phyloP scores from a whole-genome alignment of 2,329 filamentous ascomycete genomes.

The Penicillium corylophilum region DNA sequence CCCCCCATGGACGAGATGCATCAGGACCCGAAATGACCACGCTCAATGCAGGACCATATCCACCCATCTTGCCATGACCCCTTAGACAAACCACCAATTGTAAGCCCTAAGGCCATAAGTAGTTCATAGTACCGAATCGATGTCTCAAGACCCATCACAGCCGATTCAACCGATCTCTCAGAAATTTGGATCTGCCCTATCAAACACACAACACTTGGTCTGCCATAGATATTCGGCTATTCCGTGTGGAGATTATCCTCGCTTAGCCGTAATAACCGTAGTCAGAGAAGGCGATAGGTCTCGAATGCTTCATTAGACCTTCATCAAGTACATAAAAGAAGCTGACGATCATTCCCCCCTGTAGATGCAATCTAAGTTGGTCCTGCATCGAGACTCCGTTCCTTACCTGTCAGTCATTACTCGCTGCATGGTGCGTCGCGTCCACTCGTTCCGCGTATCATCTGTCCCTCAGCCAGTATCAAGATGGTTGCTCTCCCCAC shows the following conservation, averaged over 20 bases:
- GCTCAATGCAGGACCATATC: slow-evolving; percentile 1
- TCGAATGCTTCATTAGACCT: not conserved
- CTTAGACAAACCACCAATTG: slow-evolving; percentile 1
- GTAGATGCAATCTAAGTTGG: slow-evolving; percentile 7
- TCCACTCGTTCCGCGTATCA: slow-evolving; percentile 1
- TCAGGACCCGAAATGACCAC: not conserved
- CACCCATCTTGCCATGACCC: not conserved
- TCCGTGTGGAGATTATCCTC: slow-evolving; percentile 5
- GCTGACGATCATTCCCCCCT: slow-evolving; percentile 4
- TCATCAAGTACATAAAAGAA: slow-evolving; percentile 13
- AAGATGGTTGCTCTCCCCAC: slow-evolving; percentile 23
- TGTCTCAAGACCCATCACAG: not conserved
- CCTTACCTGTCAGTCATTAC: slow-evolving; percentile 10
- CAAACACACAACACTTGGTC: slow-evolving; percentile 1
- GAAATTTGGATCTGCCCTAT: slow-evolving; percentile 1
- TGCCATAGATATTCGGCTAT: not conserved
- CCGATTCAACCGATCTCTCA: not conserved
- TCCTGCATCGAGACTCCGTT: slow-evolving; percentile 8
- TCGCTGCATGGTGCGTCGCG: slow-evolving; percentile 10
- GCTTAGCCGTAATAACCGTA: not conserved
- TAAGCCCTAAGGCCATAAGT: not conserved
- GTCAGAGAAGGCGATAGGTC: slow-evolving; percentile 15
- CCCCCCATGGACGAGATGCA: slow-evolving; percentile 1
- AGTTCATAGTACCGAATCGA: not conserved
- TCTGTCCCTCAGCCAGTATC: slow-evolving; percentile 16